Base-by-base conservation (phyloP, 2,329 filamentous ascomycete species). In the Alternaria arbusti region DNA sequence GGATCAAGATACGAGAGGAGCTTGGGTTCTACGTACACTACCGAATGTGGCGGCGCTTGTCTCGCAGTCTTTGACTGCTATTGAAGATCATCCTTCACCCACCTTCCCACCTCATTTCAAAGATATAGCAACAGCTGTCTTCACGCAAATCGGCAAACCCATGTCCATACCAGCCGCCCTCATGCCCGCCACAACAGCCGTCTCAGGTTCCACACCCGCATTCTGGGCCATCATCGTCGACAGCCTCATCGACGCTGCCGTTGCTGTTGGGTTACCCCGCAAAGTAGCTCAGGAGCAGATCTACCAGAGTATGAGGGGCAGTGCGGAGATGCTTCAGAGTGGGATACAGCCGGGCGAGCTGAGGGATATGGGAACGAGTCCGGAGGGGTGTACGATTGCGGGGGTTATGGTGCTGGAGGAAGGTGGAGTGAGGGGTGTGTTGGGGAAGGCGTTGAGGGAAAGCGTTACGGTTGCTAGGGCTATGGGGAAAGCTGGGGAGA, bases 41-140 rank as follows among this genome's bases (percentile, higher is more conserved):
- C 83, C 83, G 3, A 84, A 83, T 62, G 82, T 84, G 13, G 81
- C 81, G 1, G 82, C 83, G 1, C 76, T 79, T 9, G 78, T 84
- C n/a, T 76, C 79, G 0, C 78, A 84, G 54, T 83, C 82, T 0
- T 71, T 83, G 47, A 84, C 74, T 5, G 72, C 73, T 1, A 74
- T 78, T 22, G 74, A 78, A 62, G 56, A 71, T 10, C 72, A 73
- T 2, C 62, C 68, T 3, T 55, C 63, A 10, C 63, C 57, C 1
- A 67, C 30, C 1, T 71, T 72, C 9, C 69, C 75, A 1, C 11
- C 57, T 1, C 23, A 66, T 0, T 65, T 70, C 36, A 49, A 73
- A 7, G 49, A 64, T 1, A 70, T 72, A 8, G 69, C 69, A 20
- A 65, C 67, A 6, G 51, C 66, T 3, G 70, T 78, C 17, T 75